Evolutionary conservation across 1,284 basidiomycete genomes (phyloP).

Genomic region (Phellopilus nigrolimitatus): DNA sequence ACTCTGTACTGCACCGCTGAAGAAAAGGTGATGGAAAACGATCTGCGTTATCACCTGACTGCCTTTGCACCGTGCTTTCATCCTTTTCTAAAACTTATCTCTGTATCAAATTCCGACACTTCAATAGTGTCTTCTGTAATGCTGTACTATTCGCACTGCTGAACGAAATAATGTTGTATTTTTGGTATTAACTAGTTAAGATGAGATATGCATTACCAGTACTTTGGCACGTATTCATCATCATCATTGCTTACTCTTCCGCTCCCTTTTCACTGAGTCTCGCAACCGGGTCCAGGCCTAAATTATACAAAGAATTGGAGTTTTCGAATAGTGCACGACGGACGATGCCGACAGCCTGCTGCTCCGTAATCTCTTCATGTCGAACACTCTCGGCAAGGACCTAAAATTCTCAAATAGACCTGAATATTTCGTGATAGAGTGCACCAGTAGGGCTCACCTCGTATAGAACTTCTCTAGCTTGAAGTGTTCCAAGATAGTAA

Average conservation of each 20-base stretch:
- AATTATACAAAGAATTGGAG: conserved; percentile 50
- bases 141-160: too few relatives aligned
- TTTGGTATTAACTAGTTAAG: too few relatives aligned
- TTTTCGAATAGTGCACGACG: conserved; percentile 54
- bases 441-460: conserved; percentile 35
- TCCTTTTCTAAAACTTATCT: too few relatives aligned
- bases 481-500: conserved; percentile 60
- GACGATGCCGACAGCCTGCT: conserved; percentile 44
- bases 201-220: too few relatives aligned
- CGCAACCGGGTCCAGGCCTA: conserved; percentile 37
- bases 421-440: not conserved
- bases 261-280: not conserved
- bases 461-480: conserved; percentile 57
- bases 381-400: conserved; percentile 45
- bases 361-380: conserved; percentile 42
- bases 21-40: not conserved
- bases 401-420: conserved; percentile 28
- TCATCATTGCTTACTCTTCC: not conserved
- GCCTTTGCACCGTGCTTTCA: not conserved
- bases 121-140: too few relatives aligned
- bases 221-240: too few relatives aligned
- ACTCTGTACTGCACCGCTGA: conserved; percentile 33
- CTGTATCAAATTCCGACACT: too few relatives aligned
- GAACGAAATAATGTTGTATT: not conserved
- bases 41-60: not conserved